Conservation (phyloP, 2,329 filamentous ascomycete genomes). For the Xylaria sp. region DNA sequence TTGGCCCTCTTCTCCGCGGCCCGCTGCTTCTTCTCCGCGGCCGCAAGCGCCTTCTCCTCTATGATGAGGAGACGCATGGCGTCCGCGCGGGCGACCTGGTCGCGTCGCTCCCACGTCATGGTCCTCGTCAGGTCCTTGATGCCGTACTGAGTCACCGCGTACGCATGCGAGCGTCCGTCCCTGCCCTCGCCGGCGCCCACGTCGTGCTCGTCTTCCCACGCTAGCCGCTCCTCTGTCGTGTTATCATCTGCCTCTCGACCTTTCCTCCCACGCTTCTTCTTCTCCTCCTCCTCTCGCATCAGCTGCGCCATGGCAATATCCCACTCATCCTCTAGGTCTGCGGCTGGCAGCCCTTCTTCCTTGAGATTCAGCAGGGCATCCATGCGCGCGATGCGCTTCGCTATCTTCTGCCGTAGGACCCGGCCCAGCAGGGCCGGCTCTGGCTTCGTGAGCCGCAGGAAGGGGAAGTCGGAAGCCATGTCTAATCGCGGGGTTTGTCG, state of each 20-base stretch:
- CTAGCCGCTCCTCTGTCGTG: not conserved
- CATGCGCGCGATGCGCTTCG: constrained; percentile 56
- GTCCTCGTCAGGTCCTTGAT: constrained; percentile 12
- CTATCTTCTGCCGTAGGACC: constrained; percentile 64
- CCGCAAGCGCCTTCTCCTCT: constrained; percentile 41
- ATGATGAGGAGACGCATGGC: constrained; percentile 46
- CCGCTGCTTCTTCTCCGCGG: constrained; percentile 40
- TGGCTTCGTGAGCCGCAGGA: constrained; percentile 73
- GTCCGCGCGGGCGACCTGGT: constrained; percentile 46
- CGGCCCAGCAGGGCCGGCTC: constrained; percentile 69
- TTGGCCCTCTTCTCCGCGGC: constrained; percentile 23
- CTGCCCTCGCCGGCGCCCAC: not conserved
- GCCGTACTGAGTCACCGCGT: constrained; percentile 32
- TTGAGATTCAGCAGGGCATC: constrained; percentile 47
- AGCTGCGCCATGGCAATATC: constrained; percentile 35
- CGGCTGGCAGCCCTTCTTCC: constrained; percentile 48
- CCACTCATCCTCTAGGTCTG: constrained; percentile 56
- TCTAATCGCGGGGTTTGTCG: constrained; percentile 69
- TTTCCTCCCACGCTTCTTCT: not conserved
- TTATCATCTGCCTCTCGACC: not conserved
- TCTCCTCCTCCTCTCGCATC: constrained; percentile 14
- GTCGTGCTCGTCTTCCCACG: not conserved
- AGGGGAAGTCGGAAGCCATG: constrained; percentile 65
- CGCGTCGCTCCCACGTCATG: constrained; percentile 39
- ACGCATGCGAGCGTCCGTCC: constrained; percentile 29